phyloP scores from a whole-genome alignment of 495 filamentous ascomycete genomes.

The Penicillium ochrochloron region DNA sequence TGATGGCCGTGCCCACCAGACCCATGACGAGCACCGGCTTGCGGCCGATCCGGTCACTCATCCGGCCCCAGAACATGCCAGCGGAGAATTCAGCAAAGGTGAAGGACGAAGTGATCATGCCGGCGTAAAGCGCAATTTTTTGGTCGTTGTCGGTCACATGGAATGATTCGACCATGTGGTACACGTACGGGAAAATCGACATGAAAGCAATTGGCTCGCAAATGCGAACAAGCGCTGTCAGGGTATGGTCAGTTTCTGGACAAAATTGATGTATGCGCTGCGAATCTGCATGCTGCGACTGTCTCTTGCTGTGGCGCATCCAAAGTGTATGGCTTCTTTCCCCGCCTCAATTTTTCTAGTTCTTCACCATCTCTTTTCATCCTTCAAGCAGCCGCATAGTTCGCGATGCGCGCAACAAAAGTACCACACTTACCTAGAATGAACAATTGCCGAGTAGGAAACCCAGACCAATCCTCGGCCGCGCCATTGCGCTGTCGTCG shows the following conservation, averaged over 20 bases:
- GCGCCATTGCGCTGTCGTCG: slow-evolving; percentile 35
- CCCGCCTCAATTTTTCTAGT: no score
- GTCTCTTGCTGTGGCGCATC: neutral
- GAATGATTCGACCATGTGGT: slow-evolving; percentile 96
- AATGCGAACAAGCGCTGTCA: slow-evolving; percentile 84
- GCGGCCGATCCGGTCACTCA: slow-evolving; percentile 90
- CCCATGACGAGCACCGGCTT: slow-evolving; percentile 92
- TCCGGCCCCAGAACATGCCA: slow-evolving; percentile 86
- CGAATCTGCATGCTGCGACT: neutral
- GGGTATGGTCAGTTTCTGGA: slow-evolving; percentile 40
- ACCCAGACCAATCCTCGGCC: slow-evolving; percentile 43
- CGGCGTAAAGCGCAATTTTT: slow-evolving; percentile 88
- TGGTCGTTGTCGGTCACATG: slow-evolving; percentile 75
- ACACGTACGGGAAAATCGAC: slow-evolving; percentile 99
- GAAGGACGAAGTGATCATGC: slow-evolving; percentile 96
- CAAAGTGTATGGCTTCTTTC: neutral
- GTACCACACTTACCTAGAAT: slow-evolving; percentile 64
- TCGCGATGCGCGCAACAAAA: slow-evolving; percentile 31
- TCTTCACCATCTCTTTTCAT: neutral
- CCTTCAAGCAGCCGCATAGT: slow-evolving; percentile 26
- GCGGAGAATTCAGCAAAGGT: slow-evolving; percentile 94
- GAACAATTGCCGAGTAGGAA: slow-evolving; percentile 68
- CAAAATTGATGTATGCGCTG: neutral
- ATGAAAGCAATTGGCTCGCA: slow-evolving; percentile 99
- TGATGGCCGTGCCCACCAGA: slow-evolving; percentile 85